A percentile compares a stretch with the other conserved stretches of the same genome.
phyloP scores from a whole-genome alignment of 2,329 filamentous ascomycete genomes.

The Fusarium caatingaense region DNA sequence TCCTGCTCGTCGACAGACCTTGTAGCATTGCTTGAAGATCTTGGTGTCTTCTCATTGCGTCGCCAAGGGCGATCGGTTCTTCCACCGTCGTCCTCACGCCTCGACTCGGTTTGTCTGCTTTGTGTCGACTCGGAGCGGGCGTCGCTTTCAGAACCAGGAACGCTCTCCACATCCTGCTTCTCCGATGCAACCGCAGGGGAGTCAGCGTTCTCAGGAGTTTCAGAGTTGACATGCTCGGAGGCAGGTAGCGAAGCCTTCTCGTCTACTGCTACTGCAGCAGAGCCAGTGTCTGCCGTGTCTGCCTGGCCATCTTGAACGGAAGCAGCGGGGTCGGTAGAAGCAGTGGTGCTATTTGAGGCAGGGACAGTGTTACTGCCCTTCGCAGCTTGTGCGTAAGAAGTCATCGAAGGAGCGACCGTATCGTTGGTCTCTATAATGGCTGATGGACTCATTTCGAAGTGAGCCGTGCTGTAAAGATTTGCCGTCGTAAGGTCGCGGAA shows the following conservation, averaged over 20 bases:
- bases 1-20: conserved; percentile 73
- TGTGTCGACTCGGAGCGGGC: conserved; percentile 51
- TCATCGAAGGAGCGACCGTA: conserved; percentile 70
- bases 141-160: conserved; percentile 54
- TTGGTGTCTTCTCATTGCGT: conserved; percentile 61
- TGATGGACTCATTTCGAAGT: conserved; percentile 47
- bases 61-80: conserved; percentile 56
- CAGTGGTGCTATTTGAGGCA: conserved; percentile 47
- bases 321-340: conserved; percentile 40
- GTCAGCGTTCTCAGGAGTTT: conserved; percentile 42
- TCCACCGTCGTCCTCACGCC: conserved; percentile 54
- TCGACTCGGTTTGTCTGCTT: conserved; percentile 49
- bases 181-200: conserved; percentile 41
- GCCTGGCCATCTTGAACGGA: conserved; percentile 47
- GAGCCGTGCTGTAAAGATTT: conserved; percentile 34
- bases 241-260: conserved; percentile 41
- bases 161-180: conserved; percentile 51
- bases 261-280: conserved; percentile 43
- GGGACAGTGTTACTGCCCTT: conserved; percentile 72
- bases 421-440: conserved; percentile 47
- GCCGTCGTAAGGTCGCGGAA: conserved; percentile 28
- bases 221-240: conserved; percentile 45
- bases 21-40: conserved; percentile 70
- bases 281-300: conserved; percentile 41
- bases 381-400: conserved; percentile 96